Percentiles rank a stretch among this genome's conserved stretches.
Evolutionary conservation across 2,329 filamentous ascomycete species (phyloP).

Genomic region (Alternaria metachromatica): DNA sequence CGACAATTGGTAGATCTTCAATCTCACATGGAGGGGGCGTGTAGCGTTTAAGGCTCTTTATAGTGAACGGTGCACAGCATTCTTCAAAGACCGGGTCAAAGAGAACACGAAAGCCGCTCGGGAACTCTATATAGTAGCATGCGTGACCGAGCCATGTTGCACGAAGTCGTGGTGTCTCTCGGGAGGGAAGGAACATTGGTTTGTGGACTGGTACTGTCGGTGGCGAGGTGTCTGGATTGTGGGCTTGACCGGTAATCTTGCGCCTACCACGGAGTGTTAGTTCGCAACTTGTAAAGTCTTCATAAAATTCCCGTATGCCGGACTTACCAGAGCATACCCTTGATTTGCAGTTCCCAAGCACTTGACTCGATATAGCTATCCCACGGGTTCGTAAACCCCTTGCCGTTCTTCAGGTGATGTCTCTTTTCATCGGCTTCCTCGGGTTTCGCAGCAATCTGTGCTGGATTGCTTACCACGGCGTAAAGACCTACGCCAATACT

Average conservation of each 20-base stretch:
- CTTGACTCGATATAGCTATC: constrained; percentile 56
- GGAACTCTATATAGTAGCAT: constrained; percentile 92
- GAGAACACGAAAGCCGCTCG: constrained; percentile 81
- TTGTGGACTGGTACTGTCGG: constrained; percentile 71
- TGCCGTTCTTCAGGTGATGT: constrained; percentile 61
- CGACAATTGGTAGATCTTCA: constrained; percentile 76
- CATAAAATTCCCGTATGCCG: background rate
- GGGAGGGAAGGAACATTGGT: constrained; percentile 70
- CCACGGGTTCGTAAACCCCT: constrained; percentile 66
- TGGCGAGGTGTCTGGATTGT: constrained; percentile 67
- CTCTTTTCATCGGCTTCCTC: constrained; percentile 54
- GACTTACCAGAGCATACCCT: constrained; percentile 48
- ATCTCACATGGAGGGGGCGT: constrained; percentile 79
- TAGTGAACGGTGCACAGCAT: constrained; percentile 78
- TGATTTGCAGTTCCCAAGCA: constrained; percentile 41
- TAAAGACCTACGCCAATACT: constrained; percentile 43
- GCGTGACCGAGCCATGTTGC: constrained; percentile 96
- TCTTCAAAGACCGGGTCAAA: constrained; percentile 95
- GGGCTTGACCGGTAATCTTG: constrained; percentile 57
- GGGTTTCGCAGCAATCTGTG: constrained; percentile 50
- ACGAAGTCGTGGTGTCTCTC: constrained; percentile 68
- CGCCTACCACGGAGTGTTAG: constrained; percentile 44
- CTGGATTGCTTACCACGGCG: constrained; percentile 51
- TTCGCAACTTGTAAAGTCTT: background rate
- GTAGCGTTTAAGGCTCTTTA: constrained; percentile 76